Conservation (phyloP, 2,329 filamentous ascomycete genomes). For the Calonectria henricotiae region DNA sequence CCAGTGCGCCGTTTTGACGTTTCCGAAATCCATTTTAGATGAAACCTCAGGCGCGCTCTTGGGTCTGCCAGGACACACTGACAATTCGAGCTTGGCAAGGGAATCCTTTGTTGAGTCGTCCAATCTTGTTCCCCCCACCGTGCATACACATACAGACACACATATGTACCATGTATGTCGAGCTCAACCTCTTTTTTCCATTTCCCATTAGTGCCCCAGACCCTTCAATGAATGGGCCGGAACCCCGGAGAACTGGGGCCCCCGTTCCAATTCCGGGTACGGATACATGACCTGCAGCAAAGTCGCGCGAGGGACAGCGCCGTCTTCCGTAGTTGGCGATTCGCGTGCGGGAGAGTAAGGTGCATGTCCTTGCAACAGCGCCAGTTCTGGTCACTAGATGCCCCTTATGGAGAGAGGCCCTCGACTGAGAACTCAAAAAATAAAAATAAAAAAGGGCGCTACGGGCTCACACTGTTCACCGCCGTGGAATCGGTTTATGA, state of each 20-base stretch:
- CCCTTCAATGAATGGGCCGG: conserved; percentile 23
- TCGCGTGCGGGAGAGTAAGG: conserved; percentile 4
- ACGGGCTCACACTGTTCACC: conserved; percentile 35
- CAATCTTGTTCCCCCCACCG: conserved; percentile 17
- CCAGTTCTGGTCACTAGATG: not conserved
- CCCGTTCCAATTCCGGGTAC: not conserved
- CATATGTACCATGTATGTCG: conserved; percentile 8
- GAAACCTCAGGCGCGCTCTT: conserved; percentile 23
- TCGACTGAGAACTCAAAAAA: not conserved
- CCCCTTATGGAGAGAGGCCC: conserved; percentile 1
- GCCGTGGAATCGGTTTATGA: conserved; percentile 19
- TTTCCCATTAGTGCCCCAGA: conserved; percentile 24
- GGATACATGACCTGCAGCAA: conserved; percentile 32
- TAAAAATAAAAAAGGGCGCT: not conserved
- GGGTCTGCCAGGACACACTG: conserved; percentile 11
- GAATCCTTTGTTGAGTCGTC: conserved; percentile 24
- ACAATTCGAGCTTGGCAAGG: conserved; percentile 17
- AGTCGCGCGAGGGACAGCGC: conserved; percentile 18
- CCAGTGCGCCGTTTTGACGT: conserved; percentile 27
- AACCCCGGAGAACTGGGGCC: conserved; percentile 22
- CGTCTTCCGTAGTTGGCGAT: conserved; percentile 9
- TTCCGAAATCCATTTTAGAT: conserved; percentile 26
- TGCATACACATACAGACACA: conserved; percentile 4
- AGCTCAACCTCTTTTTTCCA: conserved; percentile 8
- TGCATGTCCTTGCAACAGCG: conserved; percentile 14